Base-by-base conservation (phyloP, 2,329 filamentous ascomycete genomes). In the Aureobasidium sp. region DNA sequence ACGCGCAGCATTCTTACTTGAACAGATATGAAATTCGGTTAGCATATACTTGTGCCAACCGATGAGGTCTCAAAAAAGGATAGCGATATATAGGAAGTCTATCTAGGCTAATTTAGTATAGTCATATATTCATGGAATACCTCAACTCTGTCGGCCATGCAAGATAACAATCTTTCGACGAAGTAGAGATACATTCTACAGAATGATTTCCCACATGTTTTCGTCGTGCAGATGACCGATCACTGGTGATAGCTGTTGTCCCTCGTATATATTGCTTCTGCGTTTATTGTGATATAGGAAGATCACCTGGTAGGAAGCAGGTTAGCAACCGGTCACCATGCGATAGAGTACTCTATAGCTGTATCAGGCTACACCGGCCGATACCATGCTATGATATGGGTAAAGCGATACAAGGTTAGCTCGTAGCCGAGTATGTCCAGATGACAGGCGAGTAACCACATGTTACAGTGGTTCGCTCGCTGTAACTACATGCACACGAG, bases 401-500 rank as follows among this genome's bases (percentile, higher is more conserved):
- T 16, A 45, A n/a, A 25, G 41, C 39, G 53, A 36, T 45, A 57
- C 53, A 57, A 30, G 11, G 53, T 57, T 57, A 57, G 53, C 53
- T 25, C 13, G 53, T 57, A 57, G 30, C 53, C 53, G 53, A 57
- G 39, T 45, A 41, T 41, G 53, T 36, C 25, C 53, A 44, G 53
- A 57, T 57, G 53, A 45, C 41, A 45, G 41, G 53, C 53, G 50
- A 54, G 53, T 25, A 34, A 57, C 53, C 45, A 57, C 53, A 57
- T 57, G 53, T 41, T 36, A 57, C 53, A 45, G 39, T 45, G 39
- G 52, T 42, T 44, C 53, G 30, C 45, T 57, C n/a, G 39, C 53
- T 57, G 53, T 57, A 21, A 21, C 21, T 21, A 57, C 53, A 57
- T 57, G 53, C 53, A 57, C 53, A 57, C 53, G 53, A 57, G 53